Evolutionary conservation across 768 basidiomycete genomes (phyloP).

Genomic region (Tubosaeta brunneosetosa): DNA sequence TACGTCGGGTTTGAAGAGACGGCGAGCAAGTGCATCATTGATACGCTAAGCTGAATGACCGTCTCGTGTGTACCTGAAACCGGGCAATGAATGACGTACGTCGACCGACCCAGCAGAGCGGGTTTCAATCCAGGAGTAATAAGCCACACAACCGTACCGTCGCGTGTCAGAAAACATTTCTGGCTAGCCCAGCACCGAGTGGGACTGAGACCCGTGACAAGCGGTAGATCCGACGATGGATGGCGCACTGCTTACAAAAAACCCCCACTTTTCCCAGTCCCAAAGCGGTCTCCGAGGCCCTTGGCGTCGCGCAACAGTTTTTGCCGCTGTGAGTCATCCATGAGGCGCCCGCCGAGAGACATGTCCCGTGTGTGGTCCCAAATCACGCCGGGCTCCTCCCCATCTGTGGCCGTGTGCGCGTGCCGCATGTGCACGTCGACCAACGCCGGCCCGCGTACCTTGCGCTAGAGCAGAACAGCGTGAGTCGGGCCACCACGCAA

Average conservation of each 20-base stretch:
- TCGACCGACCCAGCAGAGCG: neutral
- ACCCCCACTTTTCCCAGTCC: constrained; percentile 62
- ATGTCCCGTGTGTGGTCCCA: constrained; percentile 96
- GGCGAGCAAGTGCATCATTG: neutral
- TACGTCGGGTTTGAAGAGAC: neutral
- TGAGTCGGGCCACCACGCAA: neutral
- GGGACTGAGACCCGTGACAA: constrained; percentile 2
- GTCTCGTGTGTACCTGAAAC: constrained; percentile 15
- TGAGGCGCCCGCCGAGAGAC: constrained; percentile 77
- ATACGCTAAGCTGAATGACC: neutral
- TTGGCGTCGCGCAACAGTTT: constrained; percentile 78
- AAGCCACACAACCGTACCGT: neutral
- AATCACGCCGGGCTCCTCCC: constrained; percentile 58
- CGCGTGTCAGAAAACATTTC: neutral
- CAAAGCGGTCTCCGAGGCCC: constrained; percentile 80
- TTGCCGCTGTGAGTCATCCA: constrained; percentile 82
- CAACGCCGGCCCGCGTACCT: constrained; percentile 49
- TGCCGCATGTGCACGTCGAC: constrained; percentile 47
- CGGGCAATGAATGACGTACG: constrained; percentile 1
- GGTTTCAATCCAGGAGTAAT: neutral
- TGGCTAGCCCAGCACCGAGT: neutral
- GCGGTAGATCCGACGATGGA: neutral
- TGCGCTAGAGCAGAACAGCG: constrained; percentile 30
- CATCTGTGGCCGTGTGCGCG: constrained; percentile 27
- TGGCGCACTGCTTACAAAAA: constrained; percentile 39